Evolutionary conservation across 352 stramenopile species (phyloP), one percentile per base, ranked within the genome.

Genomic region (Globisporangium nunn): DNA sequence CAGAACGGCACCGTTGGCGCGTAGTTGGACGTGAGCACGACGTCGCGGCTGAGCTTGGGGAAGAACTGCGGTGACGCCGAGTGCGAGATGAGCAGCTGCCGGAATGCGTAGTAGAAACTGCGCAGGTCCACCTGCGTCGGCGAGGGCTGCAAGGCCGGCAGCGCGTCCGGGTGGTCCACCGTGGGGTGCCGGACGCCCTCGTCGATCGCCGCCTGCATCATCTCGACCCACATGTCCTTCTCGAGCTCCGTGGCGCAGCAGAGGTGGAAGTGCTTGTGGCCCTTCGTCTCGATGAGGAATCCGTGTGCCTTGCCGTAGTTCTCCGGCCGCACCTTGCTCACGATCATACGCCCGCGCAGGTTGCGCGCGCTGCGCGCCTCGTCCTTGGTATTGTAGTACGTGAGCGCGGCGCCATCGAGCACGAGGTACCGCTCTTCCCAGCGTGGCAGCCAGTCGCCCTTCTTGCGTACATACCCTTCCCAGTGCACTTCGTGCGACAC

Each of bases 161-260:
- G 49, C n/a, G 59, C 40, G 37, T 73, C 73, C 2, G 52, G 68
- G 17, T 71, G 68, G 17, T 71, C 68, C 4, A 62, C 61, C 1
- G 45, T 17, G 4, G 63, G 61, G 64, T 74, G 62, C 56, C 70
- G 72, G 46, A 73, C 70, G 12, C 71, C 70, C 62, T 93, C 83
- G 47, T 93, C 85, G 62, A 95, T 90, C 11, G 85, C 85, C 8
- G 85, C 83, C 58, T 92, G 81, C 85, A 95, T 95, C 85, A 95
- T 95, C 63, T 95, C 85, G 52, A 95, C 76, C 85, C 85, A 95
- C 85, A 93, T 95, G 54, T 95, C 85, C 54, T 95, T 95, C 64
- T 95, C 85, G 30, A 95, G 63, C 59, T 93, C 85, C 7, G 83
- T 93, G 6, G 83, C 63, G 63, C 85, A 95, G 66, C 85, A 95